Evolutionary conservation across 2,329 filamentous ascomycete genomes (phyloP).

Genomic region (Botrytis pseudocinerea): DNA sequence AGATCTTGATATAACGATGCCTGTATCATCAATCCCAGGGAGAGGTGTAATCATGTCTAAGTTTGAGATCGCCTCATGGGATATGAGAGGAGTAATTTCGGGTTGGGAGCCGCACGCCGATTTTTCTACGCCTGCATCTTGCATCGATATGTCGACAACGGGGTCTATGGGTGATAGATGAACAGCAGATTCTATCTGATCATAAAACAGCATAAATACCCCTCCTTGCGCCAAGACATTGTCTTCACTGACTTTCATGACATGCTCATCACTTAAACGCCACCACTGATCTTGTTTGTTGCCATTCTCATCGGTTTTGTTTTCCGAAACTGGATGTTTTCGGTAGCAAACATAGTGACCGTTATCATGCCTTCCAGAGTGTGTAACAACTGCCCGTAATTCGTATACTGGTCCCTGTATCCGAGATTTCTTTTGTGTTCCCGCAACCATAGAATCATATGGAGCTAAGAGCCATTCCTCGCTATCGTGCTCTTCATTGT

Average conservation of each 20-base stretch:
- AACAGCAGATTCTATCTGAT: constrained; percentile 59
- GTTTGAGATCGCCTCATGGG: background rate
- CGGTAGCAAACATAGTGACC: constrained; percentile 94
- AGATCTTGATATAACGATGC: background rate
- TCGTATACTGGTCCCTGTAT: constrained; percentile 67
- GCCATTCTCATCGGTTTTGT: constrained; percentile 36
- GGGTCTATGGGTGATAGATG: background rate
- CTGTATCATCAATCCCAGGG: background rate
- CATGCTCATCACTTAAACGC: constrained; percentile 86
- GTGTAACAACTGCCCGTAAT: constrained; percentile 80
- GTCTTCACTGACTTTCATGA: constrained; percentile 71
- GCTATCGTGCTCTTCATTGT: constrained; percentile 40
- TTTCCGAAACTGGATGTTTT: constrained; percentile 54
- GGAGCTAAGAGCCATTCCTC: constrained; percentile 74
- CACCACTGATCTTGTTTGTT: constrained; percentile 66
- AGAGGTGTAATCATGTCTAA: background rate
- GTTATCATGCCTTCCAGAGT: constrained; percentile 89
- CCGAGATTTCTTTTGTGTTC: constrained; percentile 51
- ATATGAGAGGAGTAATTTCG: background rate
- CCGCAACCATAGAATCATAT: constrained; percentile 70
- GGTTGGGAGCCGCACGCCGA: background rate
- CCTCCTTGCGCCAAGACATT: constrained; percentile 72
- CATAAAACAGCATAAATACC: constrained; percentile 98
- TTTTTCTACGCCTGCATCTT: background rate
- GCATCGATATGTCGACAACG: background rate